These are phyloP conservation scores for Silene noctiflora DNA, from an alignment of 179 eudicot genomes.

Conservation along the genomic window DNA sequence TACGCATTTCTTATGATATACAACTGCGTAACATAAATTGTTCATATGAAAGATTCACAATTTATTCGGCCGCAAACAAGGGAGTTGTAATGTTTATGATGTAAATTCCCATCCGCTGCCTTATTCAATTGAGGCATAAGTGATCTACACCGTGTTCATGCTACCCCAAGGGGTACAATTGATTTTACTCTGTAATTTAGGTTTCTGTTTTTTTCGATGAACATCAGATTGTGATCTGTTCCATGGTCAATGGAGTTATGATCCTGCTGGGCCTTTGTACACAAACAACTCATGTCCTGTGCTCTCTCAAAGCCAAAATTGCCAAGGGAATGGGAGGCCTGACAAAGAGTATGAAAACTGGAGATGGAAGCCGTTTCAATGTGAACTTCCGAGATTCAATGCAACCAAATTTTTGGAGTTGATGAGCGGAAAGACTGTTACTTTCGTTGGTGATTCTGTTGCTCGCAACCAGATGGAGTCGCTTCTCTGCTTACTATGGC, in stretches of 20 bases:
- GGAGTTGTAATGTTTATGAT: too few species aligned
- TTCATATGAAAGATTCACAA: too few species aligned
- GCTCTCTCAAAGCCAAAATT: conserved; percentile 62
- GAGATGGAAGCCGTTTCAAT: conserved; percentile 76
- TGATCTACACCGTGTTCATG: background rate
- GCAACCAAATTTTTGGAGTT: conserved; percentile 61
- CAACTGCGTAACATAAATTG: too few species aligned
- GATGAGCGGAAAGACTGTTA: conserved; percentile 82
- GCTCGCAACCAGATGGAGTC: conserved; percentile 94
- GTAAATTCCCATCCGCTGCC: too few species aligned
- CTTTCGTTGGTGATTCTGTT: conserved; percentile 78
- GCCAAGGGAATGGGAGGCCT: conserved; percentile 83
- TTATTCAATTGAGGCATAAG: background rate
- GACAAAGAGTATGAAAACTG: conserved; percentile 80
- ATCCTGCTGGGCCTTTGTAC: conserved; percentile 58
- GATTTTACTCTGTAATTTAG: background rate
- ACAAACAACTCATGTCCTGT: conserved; percentile 61
- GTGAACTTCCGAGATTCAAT: conserved; percentile 73
- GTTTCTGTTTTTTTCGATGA: background rate
- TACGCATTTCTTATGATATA: too few species aligned
- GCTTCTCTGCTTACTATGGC: conserved; percentile 78
- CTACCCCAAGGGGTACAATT: background rate
- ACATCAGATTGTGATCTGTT: conserved; percentile 62
- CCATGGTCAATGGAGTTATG: conserved; percentile 60
- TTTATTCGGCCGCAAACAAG: too few species aligned